Evolutionary conservation across 441 rosid genomes (phyloP), one percentile per base, ranked within the genome.

Genomic region (Monsonia emarginata): DNA sequence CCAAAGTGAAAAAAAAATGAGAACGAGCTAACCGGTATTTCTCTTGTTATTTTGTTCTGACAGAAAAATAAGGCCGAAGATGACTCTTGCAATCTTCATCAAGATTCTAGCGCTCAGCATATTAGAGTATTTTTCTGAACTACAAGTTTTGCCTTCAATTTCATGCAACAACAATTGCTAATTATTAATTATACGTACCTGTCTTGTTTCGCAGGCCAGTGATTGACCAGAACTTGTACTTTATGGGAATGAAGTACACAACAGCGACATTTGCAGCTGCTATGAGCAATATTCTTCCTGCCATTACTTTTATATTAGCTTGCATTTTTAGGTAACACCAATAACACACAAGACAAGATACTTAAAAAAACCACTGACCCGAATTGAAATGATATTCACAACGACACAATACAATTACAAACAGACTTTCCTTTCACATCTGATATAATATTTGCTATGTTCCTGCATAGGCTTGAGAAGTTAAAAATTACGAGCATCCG

Each of bases 261-360:
- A 88, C 95, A 0, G 97, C 96, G 2, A 93, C 98, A 21, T 93
- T 88, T 68, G 91, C 98, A 26, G 82, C 96, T 3, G 89, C 98
- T 66, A 83, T 88, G 83, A 72, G 82, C 76, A 93, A 90, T 36
- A 72, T 93, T 70, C 81, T 93, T 63, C 98, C 98, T 0, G 97
- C 97, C 40, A 81, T 87, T 61, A 90, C 96, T 59, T 87, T 90
- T n/a, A 26, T 93, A 26, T 80, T 93, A 68, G 97, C 98, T 36
- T 90, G 82, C 72, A 62, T 87, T n/a, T 68, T 84, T 0, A 76
- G 92, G 82, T 84, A 79, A 48, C 10, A 16, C 14, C 9, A 11
- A 27, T 8, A n/a, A 3, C n/a, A n/a, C n/a, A n/a, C n/a, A n/a
- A n/a, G n/a, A n/a, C n/a, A n/a, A n/a, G n/a, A n/a, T n/a, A n/a